Conservation (phyloP, 2,329 filamentous ascomycete species). For the Clonostachys byssicola region DNA sequence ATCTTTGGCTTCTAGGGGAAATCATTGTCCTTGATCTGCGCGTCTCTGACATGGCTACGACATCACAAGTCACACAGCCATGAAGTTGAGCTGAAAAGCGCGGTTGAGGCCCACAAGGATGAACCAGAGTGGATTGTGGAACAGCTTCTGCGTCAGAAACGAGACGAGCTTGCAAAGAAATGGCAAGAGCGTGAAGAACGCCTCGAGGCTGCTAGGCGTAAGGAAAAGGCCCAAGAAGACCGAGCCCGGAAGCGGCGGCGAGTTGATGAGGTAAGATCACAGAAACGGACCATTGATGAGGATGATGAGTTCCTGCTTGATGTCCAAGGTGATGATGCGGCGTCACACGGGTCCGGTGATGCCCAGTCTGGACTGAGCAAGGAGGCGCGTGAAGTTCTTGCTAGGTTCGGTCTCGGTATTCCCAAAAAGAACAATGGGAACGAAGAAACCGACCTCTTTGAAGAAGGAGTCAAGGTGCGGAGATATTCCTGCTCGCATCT, state of each 20-base stretch:
- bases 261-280: conserved; percentile 11
- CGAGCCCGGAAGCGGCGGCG: conserved; percentile 41
- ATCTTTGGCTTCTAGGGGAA: conserved; percentile 56
- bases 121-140: conserved; percentile 85
- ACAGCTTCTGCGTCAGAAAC: conserved; percentile 66
- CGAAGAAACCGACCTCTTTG: conserved; percentile 39
- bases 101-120: conserved; percentile 44
- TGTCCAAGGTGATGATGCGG: conserved; percentile 53
- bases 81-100: conserved; percentile 45
- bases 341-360: conserved; percentile 17
- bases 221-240: conserved; percentile 53
- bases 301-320: conserved; percentile 73
- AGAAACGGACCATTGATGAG: conserved; percentile 27
- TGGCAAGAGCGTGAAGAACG: conserved; percentile 73
- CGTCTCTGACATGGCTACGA: conserved; percentile 85
- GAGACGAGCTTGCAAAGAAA: conserved; percentile 59
- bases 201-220: conserved; percentile 60
- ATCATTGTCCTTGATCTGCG: conserved; percentile 87
- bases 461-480: conserved; percentile 65
- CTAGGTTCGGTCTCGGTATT: conserved; percentile 52
- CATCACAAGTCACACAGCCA: conserved; percentile 64
- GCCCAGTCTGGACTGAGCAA: conserved; percentile 60
- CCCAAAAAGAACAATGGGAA: conserved; percentile 17
- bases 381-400: conserved; percentile 71
- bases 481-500: conserved; percentile 2